phyloP scores from a whole-genome alignment of 345 rosid species.

The Bruguiera sexangula region DNA sequence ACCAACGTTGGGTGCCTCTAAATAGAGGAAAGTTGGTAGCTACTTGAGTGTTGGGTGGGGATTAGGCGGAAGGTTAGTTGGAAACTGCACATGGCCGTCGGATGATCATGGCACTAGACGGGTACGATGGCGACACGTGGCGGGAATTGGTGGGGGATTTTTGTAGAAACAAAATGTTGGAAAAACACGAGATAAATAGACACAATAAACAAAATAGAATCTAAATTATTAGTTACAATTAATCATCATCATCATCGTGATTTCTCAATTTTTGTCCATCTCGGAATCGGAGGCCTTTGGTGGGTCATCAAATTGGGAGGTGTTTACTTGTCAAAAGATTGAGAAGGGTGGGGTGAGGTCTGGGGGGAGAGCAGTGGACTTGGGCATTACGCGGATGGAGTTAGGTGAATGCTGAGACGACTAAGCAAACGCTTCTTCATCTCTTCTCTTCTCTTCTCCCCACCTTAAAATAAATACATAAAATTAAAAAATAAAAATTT shows the following conservation, averaged over 20 bases:
- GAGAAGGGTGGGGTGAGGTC: no score
- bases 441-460: not conserved
- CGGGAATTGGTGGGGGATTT: not conserved
- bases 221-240: no score
- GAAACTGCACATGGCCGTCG: conserved; percentile 26
- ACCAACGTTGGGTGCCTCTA: conserved; percentile 14
- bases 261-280: no score
- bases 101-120: conserved; percentile 10
- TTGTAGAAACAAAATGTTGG: not conserved
- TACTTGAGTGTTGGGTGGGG: conserved; percentile 22
- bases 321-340: not conserved
- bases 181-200: no score
- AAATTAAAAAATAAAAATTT: no score
- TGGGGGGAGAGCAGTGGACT: no score
- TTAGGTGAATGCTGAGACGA: conserved; percentile 11
- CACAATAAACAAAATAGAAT: no score
- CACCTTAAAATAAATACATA: no score
- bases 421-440: conserved; percentile 9
- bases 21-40: conserved; percentile 12
- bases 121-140: conserved; percentile 21
- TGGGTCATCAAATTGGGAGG: not conserved
- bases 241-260: no score
- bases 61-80: conserved; percentile 40
- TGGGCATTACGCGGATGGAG: not conserved
- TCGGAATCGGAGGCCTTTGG: no score